These are phyloP conservation scores for Botryotinia convoluta DNA, from an alignment of 2,329 filamentous ascomycete species.

Conservation along the genomic window DNA sequence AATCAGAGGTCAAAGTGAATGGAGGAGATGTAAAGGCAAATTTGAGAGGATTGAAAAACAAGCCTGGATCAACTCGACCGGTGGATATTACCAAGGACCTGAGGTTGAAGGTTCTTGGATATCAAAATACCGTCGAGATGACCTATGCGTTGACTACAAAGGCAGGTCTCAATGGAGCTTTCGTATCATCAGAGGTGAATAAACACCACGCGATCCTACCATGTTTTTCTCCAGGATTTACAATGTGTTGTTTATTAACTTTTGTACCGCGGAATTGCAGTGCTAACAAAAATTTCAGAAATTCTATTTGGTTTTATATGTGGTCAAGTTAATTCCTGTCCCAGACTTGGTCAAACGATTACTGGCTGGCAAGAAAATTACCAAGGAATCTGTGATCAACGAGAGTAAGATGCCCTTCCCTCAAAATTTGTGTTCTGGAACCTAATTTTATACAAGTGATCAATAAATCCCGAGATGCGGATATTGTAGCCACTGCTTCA, in stretches of 20 bases:
- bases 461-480: constrained; percentile 77
- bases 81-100: constrained; percentile 83
- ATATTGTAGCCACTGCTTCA: constrained; percentile 84
- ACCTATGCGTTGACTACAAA: constrained; percentile 91
- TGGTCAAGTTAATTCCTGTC: constrained; percentile 72
- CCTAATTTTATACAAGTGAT: constrained; percentile 56
- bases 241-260: not conserved
- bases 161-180: constrained; percentile 49
- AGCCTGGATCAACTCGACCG: constrained; percentile 88
- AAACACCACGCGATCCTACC: constrained; percentile 25
- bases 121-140: constrained; percentile 75
- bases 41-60: constrained; percentile 90
- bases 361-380: constrained; percentile 66
- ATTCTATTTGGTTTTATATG: constrained; percentile 68
- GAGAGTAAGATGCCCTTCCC: constrained; percentile 62
- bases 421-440: not conserved
- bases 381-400: constrained; percentile 75
- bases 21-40: constrained; percentile 88
- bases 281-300: constrained; percentile 50
- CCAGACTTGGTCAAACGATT: constrained; percentile 69
- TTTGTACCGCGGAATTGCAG: not conserved
- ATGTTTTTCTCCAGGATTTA: constrained; percentile 21
- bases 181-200: constrained; percentile 21
- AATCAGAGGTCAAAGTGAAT: constrained; percentile 91
- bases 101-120: constrained; percentile 63